phyloP scores from a whole-genome alignment of 2,329 filamentous ascomycete genomes.

The Xylariaceae sp. region DNA sequence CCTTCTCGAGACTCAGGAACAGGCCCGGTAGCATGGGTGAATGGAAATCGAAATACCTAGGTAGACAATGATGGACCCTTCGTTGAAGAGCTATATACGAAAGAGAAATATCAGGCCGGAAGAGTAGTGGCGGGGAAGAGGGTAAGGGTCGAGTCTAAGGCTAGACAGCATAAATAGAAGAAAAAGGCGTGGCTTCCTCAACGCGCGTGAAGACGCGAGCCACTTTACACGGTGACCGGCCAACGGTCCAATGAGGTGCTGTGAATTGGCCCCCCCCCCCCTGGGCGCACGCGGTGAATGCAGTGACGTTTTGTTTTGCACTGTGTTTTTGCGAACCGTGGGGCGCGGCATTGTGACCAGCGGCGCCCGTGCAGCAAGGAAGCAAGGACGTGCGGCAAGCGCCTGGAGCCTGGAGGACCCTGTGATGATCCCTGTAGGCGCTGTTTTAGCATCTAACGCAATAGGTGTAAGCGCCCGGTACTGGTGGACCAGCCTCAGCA shows the following conservation, averaged over 20 bases:
- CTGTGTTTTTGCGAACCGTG: conserved; percentile 4
- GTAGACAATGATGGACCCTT: conserved; percentile 4
- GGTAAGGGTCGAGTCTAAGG: conserved; percentile 6
- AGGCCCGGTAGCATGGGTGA: not conserved
- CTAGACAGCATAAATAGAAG: conserved; percentile 3
- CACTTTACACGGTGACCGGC: conserved; percentile 18
- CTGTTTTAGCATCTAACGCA: too few species aligned
- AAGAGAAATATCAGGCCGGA: not conserved
- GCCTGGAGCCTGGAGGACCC: too few species aligned
- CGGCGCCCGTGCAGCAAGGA: too few species aligned
- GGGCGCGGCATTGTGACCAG: not conserved
- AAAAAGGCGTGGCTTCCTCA: conserved; percentile 13
- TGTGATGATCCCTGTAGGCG: too few species aligned
- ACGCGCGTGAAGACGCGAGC: conserved; percentile 21
- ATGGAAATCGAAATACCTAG: not conserved
- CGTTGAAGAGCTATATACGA: conserved; percentile 6
- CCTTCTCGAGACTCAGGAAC: not conserved
- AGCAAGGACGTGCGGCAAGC: too few species aligned
- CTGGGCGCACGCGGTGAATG: not conserved
- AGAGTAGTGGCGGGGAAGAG: conserved; percentile 20
- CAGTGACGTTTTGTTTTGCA: conserved; percentile 15
- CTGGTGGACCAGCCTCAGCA: too few species aligned
- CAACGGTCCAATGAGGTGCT: conserved; percentile 8
- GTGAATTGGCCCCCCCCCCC: not conserved
- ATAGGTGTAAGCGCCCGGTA: too few species aligned